Percentiles rank a stretch among this genome's conserved stretches.
These are phyloP conservation scores for Exophiala spinifera DNA, from an alignment of 2,329 filamentous ascomycete species.

Conservation along the genomic window DNA sequence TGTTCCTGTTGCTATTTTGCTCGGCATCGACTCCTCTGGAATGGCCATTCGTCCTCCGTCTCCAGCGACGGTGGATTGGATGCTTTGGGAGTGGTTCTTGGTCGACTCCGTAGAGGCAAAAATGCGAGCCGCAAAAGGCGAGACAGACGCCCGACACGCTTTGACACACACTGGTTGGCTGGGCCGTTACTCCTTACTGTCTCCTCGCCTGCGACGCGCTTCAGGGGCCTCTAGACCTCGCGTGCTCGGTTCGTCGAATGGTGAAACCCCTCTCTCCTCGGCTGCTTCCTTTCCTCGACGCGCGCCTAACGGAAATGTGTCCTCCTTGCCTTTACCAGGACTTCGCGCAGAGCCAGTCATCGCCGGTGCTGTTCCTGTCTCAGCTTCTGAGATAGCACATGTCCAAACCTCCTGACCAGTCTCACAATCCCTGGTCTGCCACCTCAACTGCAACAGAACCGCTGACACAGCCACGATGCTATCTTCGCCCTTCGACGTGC, in stretches of 20 bases:
- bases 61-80: neutral
- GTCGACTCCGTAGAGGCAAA: neutral
- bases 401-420: constrained; percentile 20
- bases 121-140: neutral
- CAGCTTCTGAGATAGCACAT: constrained; percentile 15
- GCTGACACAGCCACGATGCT: neutral
- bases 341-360: neutral
- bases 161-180: constrained; percentile 18
- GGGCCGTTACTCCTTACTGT: no score
- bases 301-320: constrained; percentile 7
- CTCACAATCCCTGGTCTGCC: constrained; percentile 22
- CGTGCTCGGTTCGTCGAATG: constrained; percentile 12
- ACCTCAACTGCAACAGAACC: constrained; percentile 17
- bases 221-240: constrained; percentile 14
- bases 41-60: neutral
- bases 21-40: no score
- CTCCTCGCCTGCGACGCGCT: constrained; percentile 18
- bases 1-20: no score
- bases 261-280: constrained; percentile 16
- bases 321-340: neutral
- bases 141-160: constrained; percentile 26
- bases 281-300: constrained; percentile 9
- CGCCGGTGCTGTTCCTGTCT: constrained; percentile 16
- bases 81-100: neutral
- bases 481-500: neutral